These are phyloP conservation scores for Vitis hybrid DNA, from an alignment of 177 flowering plant species.

Conservation along the genomic window DNA sequence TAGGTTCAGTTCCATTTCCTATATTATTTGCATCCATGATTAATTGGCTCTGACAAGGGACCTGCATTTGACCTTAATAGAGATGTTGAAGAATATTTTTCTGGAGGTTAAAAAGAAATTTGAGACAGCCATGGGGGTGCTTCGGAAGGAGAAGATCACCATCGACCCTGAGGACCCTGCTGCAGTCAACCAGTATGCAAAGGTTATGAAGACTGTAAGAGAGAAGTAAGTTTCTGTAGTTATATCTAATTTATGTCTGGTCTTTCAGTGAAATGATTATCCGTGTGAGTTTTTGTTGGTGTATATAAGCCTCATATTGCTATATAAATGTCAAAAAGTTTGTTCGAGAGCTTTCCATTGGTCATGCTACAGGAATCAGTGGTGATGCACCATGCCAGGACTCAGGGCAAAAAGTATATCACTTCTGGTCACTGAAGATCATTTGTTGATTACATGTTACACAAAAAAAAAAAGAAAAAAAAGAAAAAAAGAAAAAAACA, in stretches of 20 bases:
- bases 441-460: no score
- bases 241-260: neutral
- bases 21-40: constrained; percentile 4
- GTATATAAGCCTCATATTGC: no score
- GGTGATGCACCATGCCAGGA: no score
- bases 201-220: constrained; percentile 85
- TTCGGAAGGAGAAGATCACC: constrained; percentile 87
- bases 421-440: no score
- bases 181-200: constrained; percentile 90
- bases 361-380: no score
- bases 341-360: no score
- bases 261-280: no score
- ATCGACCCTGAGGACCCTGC: constrained; percentile 90
- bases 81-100: constrained; percentile 88
- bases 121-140: constrained; percentile 77
- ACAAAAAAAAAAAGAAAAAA: no score
- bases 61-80: constrained; percentile 31
- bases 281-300: no score
- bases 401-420: no score
- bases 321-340: no score
- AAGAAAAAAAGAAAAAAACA: no score
- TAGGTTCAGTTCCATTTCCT: neutral
- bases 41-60: constrained; percentile 16
- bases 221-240: constrained; percentile 65
- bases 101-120: constrained; percentile 86